Evolutionary conservation across 2,329 filamentous ascomycete species (phyloP), one percentile per base, ranked within the genome.

Genomic region (Claviceps quebecensis): DNA sequence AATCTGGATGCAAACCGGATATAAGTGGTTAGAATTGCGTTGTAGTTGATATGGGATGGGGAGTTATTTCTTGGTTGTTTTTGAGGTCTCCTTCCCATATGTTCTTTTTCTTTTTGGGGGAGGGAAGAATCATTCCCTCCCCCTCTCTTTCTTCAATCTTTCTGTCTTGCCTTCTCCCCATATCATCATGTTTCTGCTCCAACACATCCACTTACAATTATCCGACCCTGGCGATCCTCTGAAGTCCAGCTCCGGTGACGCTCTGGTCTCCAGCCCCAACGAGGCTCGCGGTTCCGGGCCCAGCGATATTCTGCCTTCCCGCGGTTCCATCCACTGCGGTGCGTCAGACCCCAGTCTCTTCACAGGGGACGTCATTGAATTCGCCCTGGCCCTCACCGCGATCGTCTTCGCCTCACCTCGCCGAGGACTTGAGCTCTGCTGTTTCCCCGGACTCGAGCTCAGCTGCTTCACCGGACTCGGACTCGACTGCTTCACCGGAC

Each of bases 1-100:
- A 87, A 68, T 91, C 88, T 93, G 65, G 14, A 38, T 14, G 7
- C 11, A 22, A n/a, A 22, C 3, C 6, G 13, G 16, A 43, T 29
- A 29, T 29, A 29, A 29, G 9, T 11, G 29, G 29, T 29, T 29
- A 29, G 29, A 29, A 29, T 11, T 4, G 9, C 29, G n/a, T n/a
- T n/a, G 29, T 11, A 4, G 3, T 29, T 29, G 29, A 29, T 29
- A 29, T 4, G 29, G 3, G 29, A 29, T 29, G 29, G 29, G 29
- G 29, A 8, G 9, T 29, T 29, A 3, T 11, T 29, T 29, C 2
- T 11, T 11, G 29, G 9, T 29, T 29, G 3, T 29, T 29, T 11
- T 29, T 29, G 29, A 9, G 29, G 1, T 29, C 29, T 29, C 11
- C 29, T 29, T 29, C 29, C 29, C 29, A 29, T 29, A 4, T 1